Percentiles rank a stretch among this genome's conserved stretches.
Conservation (phyloP, 2,329 filamentous ascomycete genomes). For the Cadophora gregata region DNA sequence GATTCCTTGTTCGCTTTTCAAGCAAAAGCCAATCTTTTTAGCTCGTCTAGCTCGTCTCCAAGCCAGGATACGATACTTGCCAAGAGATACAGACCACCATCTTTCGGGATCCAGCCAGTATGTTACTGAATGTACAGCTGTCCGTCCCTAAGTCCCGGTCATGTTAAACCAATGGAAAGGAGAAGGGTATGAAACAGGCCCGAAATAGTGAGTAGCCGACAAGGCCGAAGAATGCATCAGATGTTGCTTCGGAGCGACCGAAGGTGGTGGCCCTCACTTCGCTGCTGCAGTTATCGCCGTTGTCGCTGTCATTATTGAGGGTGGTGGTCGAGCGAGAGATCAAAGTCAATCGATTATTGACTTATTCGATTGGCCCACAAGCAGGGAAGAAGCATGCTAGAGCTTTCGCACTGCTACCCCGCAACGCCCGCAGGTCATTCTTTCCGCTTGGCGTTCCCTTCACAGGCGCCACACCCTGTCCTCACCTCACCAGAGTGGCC, state of each 20-base stretch:
- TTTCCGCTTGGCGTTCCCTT: not conserved
- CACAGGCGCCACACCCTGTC: slow-evolving; percentile 15
- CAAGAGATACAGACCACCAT: not conserved
- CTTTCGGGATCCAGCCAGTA: not conserved
- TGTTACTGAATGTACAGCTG: too few relatives aligned
- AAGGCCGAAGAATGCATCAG: not conserved
- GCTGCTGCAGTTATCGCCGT: not conserved
- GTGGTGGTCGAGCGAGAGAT: not conserved
- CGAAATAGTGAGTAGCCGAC: not conserved
- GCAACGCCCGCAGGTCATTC: slow-evolving; percentile 15
- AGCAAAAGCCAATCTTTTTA: not conserved
- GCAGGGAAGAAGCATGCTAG: not conserved
- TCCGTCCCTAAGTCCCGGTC: not conserved
- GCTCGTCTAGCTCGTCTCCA: not conserved
- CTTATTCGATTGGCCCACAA: not conserved
- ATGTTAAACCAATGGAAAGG: not conserved
- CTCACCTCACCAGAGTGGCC: not conserved
- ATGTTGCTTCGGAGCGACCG: slow-evolving; percentile 1
- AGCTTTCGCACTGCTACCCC: slow-evolving; percentile 15
- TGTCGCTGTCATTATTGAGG: not conserved
- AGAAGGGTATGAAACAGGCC: not conserved
- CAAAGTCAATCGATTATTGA: too few relatives aligned
- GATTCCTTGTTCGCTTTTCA: not conserved
- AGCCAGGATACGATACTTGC: too few relatives aligned
- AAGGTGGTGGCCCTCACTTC: not conserved